Percentiles rank a stretch among this genome's conserved stretches.
Conservation (phyloP, 2,329 filamentous ascomycete species). For the Leptodontidium sp. region DNA sequence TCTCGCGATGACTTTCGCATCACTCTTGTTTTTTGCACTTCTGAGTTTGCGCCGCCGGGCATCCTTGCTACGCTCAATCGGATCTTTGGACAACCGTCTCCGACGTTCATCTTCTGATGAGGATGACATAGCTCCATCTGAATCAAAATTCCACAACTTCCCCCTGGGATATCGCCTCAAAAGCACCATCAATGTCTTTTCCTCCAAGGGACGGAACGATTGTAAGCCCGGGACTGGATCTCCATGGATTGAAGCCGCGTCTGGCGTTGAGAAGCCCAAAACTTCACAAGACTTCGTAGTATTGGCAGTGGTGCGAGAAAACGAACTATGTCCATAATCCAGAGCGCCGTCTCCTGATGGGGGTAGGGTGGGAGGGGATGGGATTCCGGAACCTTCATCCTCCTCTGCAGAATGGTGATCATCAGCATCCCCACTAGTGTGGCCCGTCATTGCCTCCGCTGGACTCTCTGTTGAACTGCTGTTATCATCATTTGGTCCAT, state of each 20-base stretch:
- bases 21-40: slow-evolving; percentile 36
- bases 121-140: slow-evolving; percentile 52
- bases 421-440: slow-evolving; percentile 28
- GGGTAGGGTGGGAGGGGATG: neutral
- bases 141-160: slow-evolving; percentile 57
- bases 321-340: slow-evolving; percentile 24
- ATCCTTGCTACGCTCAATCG: slow-evolving; percentile 25
- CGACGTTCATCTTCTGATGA: slow-evolving; percentile 53
- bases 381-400: slow-evolving; percentile 11
- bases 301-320: slow-evolving; percentile 33
- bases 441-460: slow-evolving; percentile 34
- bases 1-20: slow-evolving; percentile 46
- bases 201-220: slow-evolving; percentile 42
- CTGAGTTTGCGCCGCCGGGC: slow-evolving; percentile 28
- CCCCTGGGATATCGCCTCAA: slow-evolving; percentile 55
- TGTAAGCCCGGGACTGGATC: slow-evolving; percentile 40
- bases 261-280: slow-evolving; percentile 45
- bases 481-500: slow-evolving; percentile 7
- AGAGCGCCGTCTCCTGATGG: slow-evolving; percentile 2
- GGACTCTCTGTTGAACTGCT: slow-evolving; percentile 21
- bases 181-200: slow-evolving; percentile 44
- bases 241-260: slow-evolving; percentile 43
- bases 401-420: slow-evolving; percentile 22
- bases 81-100: slow-evolving; percentile 15
- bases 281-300: slow-evolving; percentile 40